Base-by-base conservation (phyloP, 768 basidiomycete genomes). In the Inosperma sp. region DNA sequence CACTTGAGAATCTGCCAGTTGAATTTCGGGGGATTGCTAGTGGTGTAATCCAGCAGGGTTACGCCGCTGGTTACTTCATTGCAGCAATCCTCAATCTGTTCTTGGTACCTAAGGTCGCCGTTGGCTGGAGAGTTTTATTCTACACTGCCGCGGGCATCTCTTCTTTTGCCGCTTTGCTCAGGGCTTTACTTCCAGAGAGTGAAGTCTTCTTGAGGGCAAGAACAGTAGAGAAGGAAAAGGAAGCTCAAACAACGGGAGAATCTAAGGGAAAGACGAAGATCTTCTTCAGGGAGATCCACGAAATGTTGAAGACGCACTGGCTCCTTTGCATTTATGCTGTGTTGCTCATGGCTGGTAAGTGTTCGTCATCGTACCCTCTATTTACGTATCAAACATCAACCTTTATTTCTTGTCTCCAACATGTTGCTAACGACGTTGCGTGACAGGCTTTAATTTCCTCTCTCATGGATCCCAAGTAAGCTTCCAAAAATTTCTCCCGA, bases 11-110 rank as follows among this genome's bases (percentile, higher is more conserved):
- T 64, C 76, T 94, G 6, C 93, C 93, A 0, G 83, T 88, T 22
- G 86, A 89, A 61, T 78, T 83, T 12, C 87, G 94, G 63, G 94
- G 94, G 17, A 69, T 96, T 2, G 84, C 84, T 2, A 85, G 82
- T 17, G 94, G 94, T 13, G 69, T 95, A 37, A 65, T 97, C 4
- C 94, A 96, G 59, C 81, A 94, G 62, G 93, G 91, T 12, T 94
- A 95, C 60, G 88, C 91, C 0, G 77, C 83, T 12, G 93, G 93
- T 1, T 94, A 77, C 55, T 80, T 95, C 7, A 57, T 96, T 49
- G 88, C 91, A 0, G 86, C 92, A 0, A 80, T 87, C 41, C 78
- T 94, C 71, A 92, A 93, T 61, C 73, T 94, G 16, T 75, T 69
- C 3, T 71, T 87, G 19, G 88, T 80, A 17, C 67, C 74, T 1